phyloP scores from a whole-genome alignment of 257 asterid genomes.

The Fraxinus pennsylvanica region DNA sequence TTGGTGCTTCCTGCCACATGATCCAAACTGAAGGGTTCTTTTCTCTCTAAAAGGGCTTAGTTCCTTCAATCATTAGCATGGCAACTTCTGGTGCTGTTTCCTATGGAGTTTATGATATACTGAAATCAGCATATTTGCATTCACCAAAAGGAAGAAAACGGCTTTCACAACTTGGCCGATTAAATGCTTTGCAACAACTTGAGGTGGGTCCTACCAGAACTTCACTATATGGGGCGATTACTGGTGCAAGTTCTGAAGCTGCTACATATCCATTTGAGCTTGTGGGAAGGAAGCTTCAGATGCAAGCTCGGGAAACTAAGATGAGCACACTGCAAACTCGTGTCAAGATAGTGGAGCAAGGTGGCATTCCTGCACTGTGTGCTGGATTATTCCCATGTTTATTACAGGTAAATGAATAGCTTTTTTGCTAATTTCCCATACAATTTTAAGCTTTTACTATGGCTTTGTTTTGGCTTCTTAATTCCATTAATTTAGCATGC shows the following conservation, averaged over 20 bases:
- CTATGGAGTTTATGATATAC: conserved; percentile 90
- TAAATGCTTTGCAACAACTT: conserved; percentile 81
- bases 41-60: conserved; percentile 78
- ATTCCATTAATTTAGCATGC: too few species aligned
- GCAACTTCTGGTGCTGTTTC: conserved; percentile 98
- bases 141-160: conserved; percentile 82
- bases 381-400: conserved; percentile 90
- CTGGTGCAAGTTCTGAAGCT: conserved; percentile 96
- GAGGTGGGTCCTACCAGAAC: conserved; percentile 88
- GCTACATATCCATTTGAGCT: conserved; percentile 98
- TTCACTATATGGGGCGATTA: conserved; percentile 81
- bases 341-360: conserved; percentile 72
- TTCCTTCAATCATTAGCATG: conserved; percentile 94
- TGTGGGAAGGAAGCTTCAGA: conserved; percentile 92
- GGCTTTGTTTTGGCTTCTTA: background rate
- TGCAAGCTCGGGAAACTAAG: conserved; percentile 79
- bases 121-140: conserved; percentile 74
- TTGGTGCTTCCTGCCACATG: conserved; percentile 78
- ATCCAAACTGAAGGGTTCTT: conserved; percentile 33
- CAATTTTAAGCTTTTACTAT: conserved; percentile 1
- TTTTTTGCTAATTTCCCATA: background rate
- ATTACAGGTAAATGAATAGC: conserved; percentile 60
- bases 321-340: conserved; percentile 81
- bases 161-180: conserved; percentile 52
- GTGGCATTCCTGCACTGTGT: conserved; percentile 87